Base-by-base conservation (phyloP, 1,284 basidiomycete genomes). In the Trametes sp. region DNA sequence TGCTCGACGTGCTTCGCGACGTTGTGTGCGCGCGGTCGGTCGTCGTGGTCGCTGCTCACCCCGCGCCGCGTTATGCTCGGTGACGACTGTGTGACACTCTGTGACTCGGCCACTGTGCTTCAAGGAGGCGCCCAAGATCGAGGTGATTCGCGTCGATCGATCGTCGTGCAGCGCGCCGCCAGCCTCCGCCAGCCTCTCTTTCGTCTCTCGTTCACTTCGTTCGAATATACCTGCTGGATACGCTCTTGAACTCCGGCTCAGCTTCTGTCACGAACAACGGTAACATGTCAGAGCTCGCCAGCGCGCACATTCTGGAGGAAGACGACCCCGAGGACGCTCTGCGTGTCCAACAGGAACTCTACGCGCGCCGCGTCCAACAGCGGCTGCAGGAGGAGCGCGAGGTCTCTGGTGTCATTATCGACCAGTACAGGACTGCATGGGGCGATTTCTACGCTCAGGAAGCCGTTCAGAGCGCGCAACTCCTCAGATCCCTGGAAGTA, bases 381-480 rank as follows among this genome's bases (percentile, higher is more conserved):
- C 60, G 53, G 28, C 41, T 61, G 4, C 59, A 42, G 21, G 62
- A 61, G 53, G 62, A 52, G 14, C 44, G 33, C 11, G 57, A 62
- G 33, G 21, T 62, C 3, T 42, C 62, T 16, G 49, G 36, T 9
- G 44, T 23, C 23, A 61, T 67, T 2, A 11, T 26, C 8, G 33
- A 55, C 8, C 31, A 44, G 4, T 67, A 59, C 26, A 63, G 70
- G 26, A 60, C 61, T 2, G 71, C 77, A 42, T 81, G 78, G 79
- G 28, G 61, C 24, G 70, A 74, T 9, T 79, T 80, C 63, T 80
- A 81, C 53, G 60, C 59, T 19, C 77, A 76, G 76, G 78, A 79
- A 41, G 71, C 70, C 0, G 59, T 23, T 5, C 53, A 65, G 11
- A 69, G 63, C 49, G 28, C 51, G 14, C 61, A 63, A 19, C 51